These are phyloP conservation scores for Mitragyna speciosa DNA, from an alignment of 257 asterid species.

Conservation along the genomic window DNA sequence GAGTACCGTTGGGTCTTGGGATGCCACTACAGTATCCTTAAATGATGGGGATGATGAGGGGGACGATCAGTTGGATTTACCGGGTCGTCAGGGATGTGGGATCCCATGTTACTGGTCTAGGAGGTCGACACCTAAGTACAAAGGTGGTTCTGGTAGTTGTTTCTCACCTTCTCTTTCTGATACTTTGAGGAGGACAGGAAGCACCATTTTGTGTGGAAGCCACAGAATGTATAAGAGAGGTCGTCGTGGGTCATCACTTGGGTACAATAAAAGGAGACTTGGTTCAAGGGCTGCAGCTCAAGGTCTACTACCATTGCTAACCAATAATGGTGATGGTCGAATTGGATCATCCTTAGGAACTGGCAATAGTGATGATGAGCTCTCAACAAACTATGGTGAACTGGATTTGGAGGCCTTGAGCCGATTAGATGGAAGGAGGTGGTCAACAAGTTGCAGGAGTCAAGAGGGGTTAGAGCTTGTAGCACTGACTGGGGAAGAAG, in stretches of 20 bases:
- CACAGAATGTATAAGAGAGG: slow-evolving; percentile 52
- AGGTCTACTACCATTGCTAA: slow-evolving; percentile 70
- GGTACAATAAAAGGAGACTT: slow-evolving; percentile 59
- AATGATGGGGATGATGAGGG: slow-evolving; percentile 83
- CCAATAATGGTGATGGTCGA: slow-evolving; percentile 43
- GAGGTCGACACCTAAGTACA: slow-evolving; percentile 86
- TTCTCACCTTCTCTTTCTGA: slow-evolving; percentile 92
- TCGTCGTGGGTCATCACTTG: slow-evolving; percentile 46
- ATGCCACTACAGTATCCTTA: slow-evolving; percentile 68
- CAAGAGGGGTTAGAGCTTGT: slow-evolving; percentile 66
- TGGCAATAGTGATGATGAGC: slow-evolving; percentile 66
- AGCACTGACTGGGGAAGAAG: slow-evolving; percentile 45
- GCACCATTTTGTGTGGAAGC: slow-evolving; percentile 67
- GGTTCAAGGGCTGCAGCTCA: slow-evolving; percentile 49
- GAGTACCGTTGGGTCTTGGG: slow-evolving; percentile 87
- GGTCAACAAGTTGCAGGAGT: slow-evolving; percentile 87
- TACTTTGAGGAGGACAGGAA: slow-evolving; percentile 81
- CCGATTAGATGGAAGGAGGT: slow-evolving; percentile 76
- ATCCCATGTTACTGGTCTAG: slow-evolving; percentile 95
- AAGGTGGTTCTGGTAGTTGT: slow-evolving; percentile 64
- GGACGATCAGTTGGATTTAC: slow-evolving; percentile 78
- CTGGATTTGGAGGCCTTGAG: slow-evolving; percentile 86
- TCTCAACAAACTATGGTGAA: slow-evolving; percentile 70
- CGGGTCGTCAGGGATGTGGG: slow-evolving; percentile 88
- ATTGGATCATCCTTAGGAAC: slow-evolving; percentile 61